Conservation (phyloP, 1,284 basidiomycete genomes). For the Agroathelia rolfsii region DNA sequence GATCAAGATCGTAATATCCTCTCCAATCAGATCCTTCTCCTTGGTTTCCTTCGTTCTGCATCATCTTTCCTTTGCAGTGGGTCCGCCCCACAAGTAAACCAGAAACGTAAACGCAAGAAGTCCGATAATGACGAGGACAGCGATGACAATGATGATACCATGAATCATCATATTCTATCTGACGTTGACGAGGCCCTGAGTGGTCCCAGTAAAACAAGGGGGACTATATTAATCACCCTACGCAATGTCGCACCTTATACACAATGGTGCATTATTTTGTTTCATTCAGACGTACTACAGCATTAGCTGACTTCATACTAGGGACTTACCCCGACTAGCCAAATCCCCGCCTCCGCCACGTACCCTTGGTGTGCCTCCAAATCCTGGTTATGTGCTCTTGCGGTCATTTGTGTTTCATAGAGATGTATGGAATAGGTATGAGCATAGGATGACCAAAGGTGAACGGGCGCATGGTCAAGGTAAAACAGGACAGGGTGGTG, state of each 20-base stretch:
- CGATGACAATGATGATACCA: too few relatives aligned
- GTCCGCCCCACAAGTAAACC: constrained; percentile 33
- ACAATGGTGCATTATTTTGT: constrained; percentile 59
- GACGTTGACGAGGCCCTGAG: constrained; percentile 12
- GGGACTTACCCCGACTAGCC: constrained; percentile 74
- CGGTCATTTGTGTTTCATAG: constrained; percentile 81
- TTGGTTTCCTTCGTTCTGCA: constrained; percentile 77
- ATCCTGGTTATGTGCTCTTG: constrained; percentile 64
- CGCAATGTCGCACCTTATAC: constrained; percentile 86
- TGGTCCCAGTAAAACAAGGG: constrained; percentile 30
- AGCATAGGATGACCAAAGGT: constrained; percentile 88
- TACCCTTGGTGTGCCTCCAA: constrained; percentile 33
- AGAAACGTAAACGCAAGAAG: constrained; percentile 34
- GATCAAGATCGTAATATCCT: constrained; percentile 93
- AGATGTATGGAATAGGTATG: constrained; percentile 71
- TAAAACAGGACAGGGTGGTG: constrained; percentile 60
- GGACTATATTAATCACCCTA: constrained; percentile 79
- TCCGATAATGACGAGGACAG: constrained; percentile 28
- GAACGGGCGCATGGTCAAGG: constrained; percentile 55
- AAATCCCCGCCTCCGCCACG: constrained; percentile 55
- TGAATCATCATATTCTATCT: constrained; percentile 8
- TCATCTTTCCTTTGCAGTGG: constrained; percentile 56
- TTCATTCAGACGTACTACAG: too few relatives aligned
- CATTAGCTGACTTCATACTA: constrained; percentile 22
- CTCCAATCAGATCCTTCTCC: constrained; percentile 82